Evolutionary conservation across 2,329 filamentous ascomycete species (phyloP), one percentile per base, ranked within the genome.

Genomic region (Alternaria sp.): DNA sequence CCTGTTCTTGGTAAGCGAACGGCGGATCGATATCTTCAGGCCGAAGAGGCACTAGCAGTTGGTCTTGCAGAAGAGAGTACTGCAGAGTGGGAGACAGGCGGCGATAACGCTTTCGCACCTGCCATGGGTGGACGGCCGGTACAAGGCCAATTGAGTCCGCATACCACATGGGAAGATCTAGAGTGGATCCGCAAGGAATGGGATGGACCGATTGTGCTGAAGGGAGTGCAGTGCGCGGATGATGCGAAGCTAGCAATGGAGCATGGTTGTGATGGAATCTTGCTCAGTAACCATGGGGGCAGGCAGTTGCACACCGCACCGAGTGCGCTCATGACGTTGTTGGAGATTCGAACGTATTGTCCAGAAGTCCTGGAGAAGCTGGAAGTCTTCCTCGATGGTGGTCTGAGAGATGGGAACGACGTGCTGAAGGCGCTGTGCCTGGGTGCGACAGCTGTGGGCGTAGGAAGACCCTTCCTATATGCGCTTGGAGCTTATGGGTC

Each of bases 201-300:
- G 67, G 64, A 68, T 12, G 71, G 75, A 0, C 80, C 81, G n/a
- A 79, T 83, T 41, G 80, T 83, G 3, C 63, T 82, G 20, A 83
- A 83, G 64, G 81, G 81, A 2, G 75, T 83, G 2, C 81, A 82
- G 54, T 75, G 73, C 34, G 80, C 80, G 11, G 80, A 81, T 50
- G 81, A 83, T 59, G 81, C 81, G 14, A 80, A 78, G 52, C 70
- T 82, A 49, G 84, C 83, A 16, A 70, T 81, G 30, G 75, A 81
- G 16, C 64, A 80, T 44, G 83, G 81, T 1, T 77, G 81, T 54
- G 74, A 83, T 36, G 84, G 83, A 0, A 81, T 86, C 22, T 65
- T 85, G 40, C 67, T 86, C 5, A 82, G 80, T 52, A 86, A 86
- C 63, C 85, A 87, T 63, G 85, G 85, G 3, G 85, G 85, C 3